Base-by-base conservation (phyloP, 805 yeast species). In the Saturnispora ahearnii region DNA sequence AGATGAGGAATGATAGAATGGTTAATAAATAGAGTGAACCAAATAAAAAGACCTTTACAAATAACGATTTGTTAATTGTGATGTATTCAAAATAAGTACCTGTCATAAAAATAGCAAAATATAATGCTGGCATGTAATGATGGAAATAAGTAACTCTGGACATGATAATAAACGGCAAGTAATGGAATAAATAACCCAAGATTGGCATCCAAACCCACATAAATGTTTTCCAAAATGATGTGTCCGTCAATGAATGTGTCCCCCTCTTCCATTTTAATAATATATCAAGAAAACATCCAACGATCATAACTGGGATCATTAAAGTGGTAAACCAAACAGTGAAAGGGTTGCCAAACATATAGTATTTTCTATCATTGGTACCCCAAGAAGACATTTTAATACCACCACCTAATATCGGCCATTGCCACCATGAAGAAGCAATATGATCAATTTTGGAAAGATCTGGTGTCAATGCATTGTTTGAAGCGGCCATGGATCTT, bases 91-190 rank as follows among this genome's bases (percentile, higher is more conserved):
- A 62, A 49, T 74, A 66, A 62, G 78, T 81, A 5, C 76, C 75
- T 45, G 74, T 63, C 37, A 78, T 77, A 49, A 80, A 65, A 66
- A 82, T 69, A 46, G 88, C 87, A 65, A 86, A 86, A 67, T 86
- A 86, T 56, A 86, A 71, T 0, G 93, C 90, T 44, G 95, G 95
- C 61, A 84, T 71, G 65, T 86, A 86, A 69, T 86, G 95, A 64
- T 86, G 95, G 42, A 84, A 87, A 59, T 86, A 86, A 0, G 91
- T 84, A 57, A 86, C 93, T 73, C 95, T 78, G 13, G 88, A 84
- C 95, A 86, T 86, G 46, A 86, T 71, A 31, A 79, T 76, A 57
- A 86, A 86, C 30, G 95, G 91, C 62, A 77, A 63, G 65, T 72
- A 85, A 64, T 86, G 93, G 63, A 84, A 71, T 34, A 85, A 81